Evolutionary conservation across 2,329 filamentous ascomycete genomes (phyloP).

Genomic region (Ascochyta viciae-villosae): DNA sequence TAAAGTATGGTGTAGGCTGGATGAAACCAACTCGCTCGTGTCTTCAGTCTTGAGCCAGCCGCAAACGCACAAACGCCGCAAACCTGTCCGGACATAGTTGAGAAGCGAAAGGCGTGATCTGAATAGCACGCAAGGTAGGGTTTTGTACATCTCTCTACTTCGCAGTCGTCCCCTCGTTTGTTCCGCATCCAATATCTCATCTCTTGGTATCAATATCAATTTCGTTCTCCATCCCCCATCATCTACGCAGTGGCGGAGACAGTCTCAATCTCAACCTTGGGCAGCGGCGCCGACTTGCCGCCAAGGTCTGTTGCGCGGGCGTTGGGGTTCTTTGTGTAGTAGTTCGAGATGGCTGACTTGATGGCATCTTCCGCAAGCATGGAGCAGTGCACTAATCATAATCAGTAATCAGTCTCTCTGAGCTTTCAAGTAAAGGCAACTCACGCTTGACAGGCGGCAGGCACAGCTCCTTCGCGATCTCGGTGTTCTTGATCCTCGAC

Average conservation of each 20-base stretch:
- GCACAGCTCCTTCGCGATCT: slow-evolving; percentile 96
- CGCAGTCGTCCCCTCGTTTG: not conserved
- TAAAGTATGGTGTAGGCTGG: not conserved
- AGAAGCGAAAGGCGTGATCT: slow-evolving; percentile 10
- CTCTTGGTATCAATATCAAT: slow-evolving; percentile 31
- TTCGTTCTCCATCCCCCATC: slow-evolving; percentile 14
- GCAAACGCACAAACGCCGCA: slow-evolving; percentile 3
- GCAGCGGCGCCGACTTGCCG: slow-evolving; percentile 73
- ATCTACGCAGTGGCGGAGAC: slow-evolving; percentile 51
- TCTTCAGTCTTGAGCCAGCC: not conserved
- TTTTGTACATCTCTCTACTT: slow-evolving; percentile 2
- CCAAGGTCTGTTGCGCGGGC: slow-evolving; percentile 76
- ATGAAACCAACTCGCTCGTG: not conserved
- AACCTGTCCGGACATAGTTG: not conserved
- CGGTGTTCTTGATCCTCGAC: slow-evolving; percentile 90
- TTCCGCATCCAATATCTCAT: not conserved
- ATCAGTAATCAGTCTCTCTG: not conserved
- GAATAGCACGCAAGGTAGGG: slow-evolving; percentile 6
- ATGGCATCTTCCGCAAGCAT: slow-evolving; percentile 94
- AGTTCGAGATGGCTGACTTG: slow-evolving; percentile 89
- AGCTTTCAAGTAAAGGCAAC: slow-evolving; percentile 44
- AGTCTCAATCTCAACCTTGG: slow-evolving; percentile 68
- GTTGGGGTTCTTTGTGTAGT: slow-evolving; percentile 88
- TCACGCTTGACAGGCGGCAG: slow-evolving; percentile 85
- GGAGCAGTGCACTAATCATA: slow-evolving; percentile 76